phyloP scores from a whole-genome alignment of 768 basidiomycete genomes.

The Heimioporus sp. region DNA sequence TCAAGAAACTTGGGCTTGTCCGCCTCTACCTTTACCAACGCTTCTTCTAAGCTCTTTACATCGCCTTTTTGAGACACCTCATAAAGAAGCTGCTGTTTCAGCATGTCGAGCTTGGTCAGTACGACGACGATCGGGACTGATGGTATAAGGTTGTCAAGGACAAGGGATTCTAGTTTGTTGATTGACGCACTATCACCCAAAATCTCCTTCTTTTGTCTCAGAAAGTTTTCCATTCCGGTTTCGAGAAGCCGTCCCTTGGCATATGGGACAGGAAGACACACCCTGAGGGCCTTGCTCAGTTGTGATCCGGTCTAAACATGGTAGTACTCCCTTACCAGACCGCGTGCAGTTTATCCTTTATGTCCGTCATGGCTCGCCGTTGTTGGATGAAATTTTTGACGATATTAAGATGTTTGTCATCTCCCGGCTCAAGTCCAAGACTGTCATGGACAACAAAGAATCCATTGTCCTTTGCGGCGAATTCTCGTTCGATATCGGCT shows the following conservation, averaged over 20 bases:
- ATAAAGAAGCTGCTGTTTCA: not conserved
- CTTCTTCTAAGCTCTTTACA: not conserved
- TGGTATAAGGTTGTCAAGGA: not conserved
- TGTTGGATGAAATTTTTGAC: no score
- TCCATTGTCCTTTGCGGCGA: no score
- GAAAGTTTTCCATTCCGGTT: not conserved
- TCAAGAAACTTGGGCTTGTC: not conserved
- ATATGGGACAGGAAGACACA: not conserved
- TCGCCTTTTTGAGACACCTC: not conserved
- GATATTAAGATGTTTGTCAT: no score
- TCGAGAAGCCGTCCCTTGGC: not conserved
- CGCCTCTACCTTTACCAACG: not conserved
- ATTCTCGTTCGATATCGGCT: no score
- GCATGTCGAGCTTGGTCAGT: slow-evolving; percentile 1
- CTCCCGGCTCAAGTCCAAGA: no score
- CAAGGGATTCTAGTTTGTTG: not conserved
- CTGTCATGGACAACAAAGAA: no score
- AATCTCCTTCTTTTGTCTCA: not conserved
- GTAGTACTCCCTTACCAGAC: not conserved
- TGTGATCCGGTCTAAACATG: not conserved
- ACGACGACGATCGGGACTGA: slow-evolving; percentile 2
- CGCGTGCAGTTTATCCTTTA: not conserved
- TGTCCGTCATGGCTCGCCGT: no score
- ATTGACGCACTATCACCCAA: not conserved
- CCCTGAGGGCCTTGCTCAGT: not conserved